These are phyloP conservation scores for Mycosphaerella sp. DNA, from an alignment of 2,329 filamentous ascomycete genomes.

Conservation along the genomic window DNA sequence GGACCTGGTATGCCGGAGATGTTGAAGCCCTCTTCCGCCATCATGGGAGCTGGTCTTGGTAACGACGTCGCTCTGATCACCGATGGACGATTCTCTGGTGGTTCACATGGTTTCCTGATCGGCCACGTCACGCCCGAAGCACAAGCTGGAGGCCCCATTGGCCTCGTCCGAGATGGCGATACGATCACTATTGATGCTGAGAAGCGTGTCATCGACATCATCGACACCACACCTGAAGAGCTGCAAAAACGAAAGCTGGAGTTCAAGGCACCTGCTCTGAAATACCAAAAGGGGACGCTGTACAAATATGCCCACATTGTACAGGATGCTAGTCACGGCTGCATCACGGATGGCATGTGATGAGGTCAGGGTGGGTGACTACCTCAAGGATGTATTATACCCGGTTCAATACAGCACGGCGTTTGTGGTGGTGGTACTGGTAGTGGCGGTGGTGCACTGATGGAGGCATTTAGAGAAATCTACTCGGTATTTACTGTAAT, in stretches of 20 bases:
- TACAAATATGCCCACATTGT: slow-evolving; percentile 54
- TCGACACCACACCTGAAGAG: slow-evolving; percentile 61
- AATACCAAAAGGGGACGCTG: slow-evolving; percentile 54
- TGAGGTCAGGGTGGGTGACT: not conserved
- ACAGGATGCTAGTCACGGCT: slow-evolving; percentile 53
- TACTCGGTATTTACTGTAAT: too few relatives aligned
- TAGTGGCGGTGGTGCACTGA: too few relatives aligned
- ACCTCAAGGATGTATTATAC: not conserved
- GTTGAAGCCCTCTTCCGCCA: slow-evolving; percentile 64
- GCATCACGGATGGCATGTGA: slow-evolving; percentile 46
- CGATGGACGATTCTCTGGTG: slow-evolving; percentile 71
- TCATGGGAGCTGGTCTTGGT: slow-evolving; percentile 67
- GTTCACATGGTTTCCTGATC: slow-evolving; percentile 79
- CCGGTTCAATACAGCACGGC: not conserved
- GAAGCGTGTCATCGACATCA: slow-evolving; percentile 55
- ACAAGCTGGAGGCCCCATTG: slow-evolving; percentile 77
- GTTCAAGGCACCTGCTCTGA: slow-evolving; percentile 49
- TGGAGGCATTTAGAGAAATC: too few relatives aligned
- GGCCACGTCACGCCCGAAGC: slow-evolving; percentile 85
- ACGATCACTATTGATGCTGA: slow-evolving; percentile 76
- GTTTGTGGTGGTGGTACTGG: not conserved
- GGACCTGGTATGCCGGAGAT: slow-evolving; percentile 71
- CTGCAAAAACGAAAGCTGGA: slow-evolving; percentile 45
- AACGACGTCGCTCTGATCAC: slow-evolving; percentile 69
- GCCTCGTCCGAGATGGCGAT: slow-evolving; percentile 73